Base-by-base conservation (phyloP, 1,284 basidiomycete genomes). In the Violaceomyces palustris region DNA sequence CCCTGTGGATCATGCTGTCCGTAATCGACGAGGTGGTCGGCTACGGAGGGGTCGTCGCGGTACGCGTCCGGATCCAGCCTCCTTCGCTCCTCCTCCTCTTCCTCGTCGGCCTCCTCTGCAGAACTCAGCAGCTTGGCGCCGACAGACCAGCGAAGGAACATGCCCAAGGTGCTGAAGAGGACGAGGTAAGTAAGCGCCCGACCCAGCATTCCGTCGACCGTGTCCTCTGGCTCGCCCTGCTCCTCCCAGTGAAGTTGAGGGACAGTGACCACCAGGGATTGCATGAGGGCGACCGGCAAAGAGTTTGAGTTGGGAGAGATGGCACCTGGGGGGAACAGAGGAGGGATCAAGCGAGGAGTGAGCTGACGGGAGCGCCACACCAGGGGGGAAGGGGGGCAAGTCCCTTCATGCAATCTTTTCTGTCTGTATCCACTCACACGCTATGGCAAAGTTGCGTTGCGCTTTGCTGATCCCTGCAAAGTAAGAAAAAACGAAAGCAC, bases 161-260 rank as follows among this genome's bases (percentile, higher is more conserved):
- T 94, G 44, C 91, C 90, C 31, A 96, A 79, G 0, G 91, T 94
- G 49, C 87, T 90, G 73, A 91, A 92, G 15, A 94, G 78, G 6
- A 93, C 87, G 30, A 96, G 80, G 70, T 96, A 94, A 0, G 90
- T 91, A 49, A 96, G 77, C 0, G 92, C 88, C 10, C 91, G 81
- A 42, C 91, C 90, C 30, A 94, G 80, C 88, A 94, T 94, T 26
- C 85, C 82, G 61, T 90, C 80, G 62, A 83, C 80, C 59, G 81
- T 85, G 69, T 96, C 91, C 42, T 86, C 82, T 12, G 68, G 67
- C 25, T 64, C 53, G 8, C 70, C 70, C n/a, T 60, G 41, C 6
- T 79, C 71, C 14, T 81, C 84, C 89, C 90, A 92, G 67, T 86
- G 83, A 25, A 96, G 78, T 10, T 83, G 83, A 0, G 86, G 85